phyloP scores from a whole-genome alignment of 2,329 filamentous ascomycete genomes.

The Metarhizium humberi region DNA sequence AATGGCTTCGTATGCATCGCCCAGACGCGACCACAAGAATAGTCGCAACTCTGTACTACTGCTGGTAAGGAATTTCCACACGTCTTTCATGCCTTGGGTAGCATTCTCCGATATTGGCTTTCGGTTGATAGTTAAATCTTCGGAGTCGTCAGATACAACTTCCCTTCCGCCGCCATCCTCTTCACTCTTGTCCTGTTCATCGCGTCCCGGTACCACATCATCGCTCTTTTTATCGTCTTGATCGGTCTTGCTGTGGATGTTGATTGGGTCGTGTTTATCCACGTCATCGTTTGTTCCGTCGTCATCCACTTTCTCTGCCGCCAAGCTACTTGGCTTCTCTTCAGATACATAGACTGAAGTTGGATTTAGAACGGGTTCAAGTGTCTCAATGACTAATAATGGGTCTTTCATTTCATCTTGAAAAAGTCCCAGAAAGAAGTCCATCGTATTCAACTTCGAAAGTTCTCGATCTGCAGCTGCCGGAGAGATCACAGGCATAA shows the following conservation, averaged over 20 bases:
- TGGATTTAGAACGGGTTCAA: constrained; percentile 86
- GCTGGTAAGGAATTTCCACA: constrained; percentile 75
- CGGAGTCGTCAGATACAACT: constrained; percentile 7
- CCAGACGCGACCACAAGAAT: constrained; percentile 84
- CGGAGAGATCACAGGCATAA: constrained; percentile 80
- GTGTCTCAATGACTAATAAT: constrained; percentile 74
- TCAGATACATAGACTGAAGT: constrained; percentile 38
- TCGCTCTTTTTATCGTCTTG: background rate
- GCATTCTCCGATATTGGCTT: constrained; percentile 41
- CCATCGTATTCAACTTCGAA: constrained; percentile 86
- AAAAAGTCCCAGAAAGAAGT: constrained; percentile 89
- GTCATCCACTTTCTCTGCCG: background rate
- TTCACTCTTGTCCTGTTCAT: background rate
- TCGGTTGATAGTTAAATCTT: constrained; percentile 3
- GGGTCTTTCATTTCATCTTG: constrained; percentile 74
- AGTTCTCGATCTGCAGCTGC: constrained; percentile 84
- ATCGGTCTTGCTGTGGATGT: background rate
- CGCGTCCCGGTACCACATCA: background rate
- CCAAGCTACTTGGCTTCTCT: constrained; percentile 6
- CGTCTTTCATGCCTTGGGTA: constrained; percentile 56
- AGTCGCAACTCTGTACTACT: constrained; percentile 77
- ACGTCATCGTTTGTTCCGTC: background rate
- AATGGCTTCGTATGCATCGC: constrained; percentile 79
- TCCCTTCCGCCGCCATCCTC: constrained; percentile 3
- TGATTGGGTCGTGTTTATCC: background rate